Evolutionary conservation across 495 filamentous ascomycete genomes (phyloP), one percentile per base, ranked within the genome.

Genomic region (Penicillium egyptiacum): DNA sequence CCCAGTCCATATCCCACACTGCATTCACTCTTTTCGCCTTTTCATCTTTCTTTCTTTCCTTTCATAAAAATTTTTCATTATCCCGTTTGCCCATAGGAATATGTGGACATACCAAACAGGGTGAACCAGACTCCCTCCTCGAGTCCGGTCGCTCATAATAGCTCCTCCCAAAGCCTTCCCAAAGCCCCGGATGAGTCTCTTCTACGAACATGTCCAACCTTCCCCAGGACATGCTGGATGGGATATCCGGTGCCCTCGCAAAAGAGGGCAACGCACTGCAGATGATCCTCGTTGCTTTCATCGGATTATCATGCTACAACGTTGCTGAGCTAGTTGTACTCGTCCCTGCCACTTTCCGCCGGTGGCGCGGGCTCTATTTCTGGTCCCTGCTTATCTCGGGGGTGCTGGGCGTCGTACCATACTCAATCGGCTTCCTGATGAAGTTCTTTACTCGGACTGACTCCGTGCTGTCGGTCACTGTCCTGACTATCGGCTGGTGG

Each of bases 321-420:
- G 68, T 77, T 56, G 60, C 73, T 43, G 80, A 83, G 55, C 66
- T 83, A 12, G 64, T 80, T 17, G 58, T 81, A 4, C 73, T 82
- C 31, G 73, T 81, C 25, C 72, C 77, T 23, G 65, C 77, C 9
- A 81, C 79, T 0, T 83, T 83, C 68, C 78, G 74, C 22, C 71
- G 79, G 42, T 78, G 77, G 70, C 71, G 70, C 19, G 79, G 80
- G 0, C 69, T 83, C 3, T 83, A 83, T 58, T 83, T 83, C 67
- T 83, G 78, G 78, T 75, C 75, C 12, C 64, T 83, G 17, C 70
- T 83, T 1, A 52, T 75, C 19, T 74, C 79, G 0, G 77, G 73
- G 1, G 70, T 68, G 39, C 61, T 79, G 28, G 75, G 75, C 0
- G 69, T 79, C 2, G 67, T 80, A 1, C 76, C 78, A 4, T 80